phyloP scores from a whole-genome alignment of 257 asterid species.

The Primulina huaijiensis region DNA sequence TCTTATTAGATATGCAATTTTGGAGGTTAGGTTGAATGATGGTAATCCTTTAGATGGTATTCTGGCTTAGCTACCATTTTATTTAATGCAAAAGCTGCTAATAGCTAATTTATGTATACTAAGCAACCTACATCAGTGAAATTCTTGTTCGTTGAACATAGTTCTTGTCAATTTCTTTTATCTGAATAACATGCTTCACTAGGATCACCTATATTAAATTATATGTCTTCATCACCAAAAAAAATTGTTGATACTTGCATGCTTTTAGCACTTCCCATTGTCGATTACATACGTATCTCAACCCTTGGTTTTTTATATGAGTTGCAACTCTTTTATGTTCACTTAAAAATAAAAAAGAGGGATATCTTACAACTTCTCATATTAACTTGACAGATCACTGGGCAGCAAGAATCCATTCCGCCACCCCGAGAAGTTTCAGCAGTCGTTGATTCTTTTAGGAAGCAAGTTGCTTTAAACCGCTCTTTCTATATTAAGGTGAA shows the following conservation, averaged over 20 bases:
- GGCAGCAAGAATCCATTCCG: conserved; percentile 37
- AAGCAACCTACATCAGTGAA: conserved; percentile 8
- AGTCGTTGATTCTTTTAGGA: conserved; percentile 55
- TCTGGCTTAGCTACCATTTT: conserved; percentile 5
- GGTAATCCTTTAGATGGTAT: neutral
- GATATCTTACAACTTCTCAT: conserved; percentile 18
- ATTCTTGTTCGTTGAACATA: neutral
- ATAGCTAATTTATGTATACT: conserved; percentile 13
- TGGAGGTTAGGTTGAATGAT: conserved; percentile 1
- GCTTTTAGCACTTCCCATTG: conserved; percentile 2
- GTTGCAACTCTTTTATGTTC: conserved; percentile 4
- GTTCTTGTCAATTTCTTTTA: conserved; percentile 4
- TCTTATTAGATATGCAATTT: neutral
- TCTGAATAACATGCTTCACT: conserved; percentile 12
- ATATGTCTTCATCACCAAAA: neutral
- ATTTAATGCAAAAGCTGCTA: conserved; percentile 14
- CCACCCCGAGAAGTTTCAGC: conserved; percentile 45
- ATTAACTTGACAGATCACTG: conserved; percentile 43
- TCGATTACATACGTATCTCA: conserved; percentile 5
- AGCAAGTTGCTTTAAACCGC: conserved; percentile 58
- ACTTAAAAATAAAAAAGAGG: neutral
- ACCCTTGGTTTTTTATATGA: conserved; percentile 12
- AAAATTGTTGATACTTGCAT: neutral
- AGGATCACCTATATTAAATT: neutral
- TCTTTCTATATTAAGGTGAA: conserved; percentile 62